phyloP scores from a whole-genome alignment of 2,329 filamentous ascomycete species.

The Monilinia laxa region DNA sequence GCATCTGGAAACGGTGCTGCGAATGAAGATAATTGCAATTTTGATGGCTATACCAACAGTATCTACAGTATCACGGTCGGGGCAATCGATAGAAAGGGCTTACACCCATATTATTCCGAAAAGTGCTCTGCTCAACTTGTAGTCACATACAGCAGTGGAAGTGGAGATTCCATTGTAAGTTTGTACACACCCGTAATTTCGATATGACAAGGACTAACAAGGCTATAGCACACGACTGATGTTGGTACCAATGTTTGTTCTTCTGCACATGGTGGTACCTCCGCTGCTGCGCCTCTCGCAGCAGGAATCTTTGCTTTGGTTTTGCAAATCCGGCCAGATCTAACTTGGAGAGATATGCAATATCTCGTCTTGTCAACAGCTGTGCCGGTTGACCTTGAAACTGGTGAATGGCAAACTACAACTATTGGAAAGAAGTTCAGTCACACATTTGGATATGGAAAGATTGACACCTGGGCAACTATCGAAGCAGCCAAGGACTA shows the following conservation, averaged over 20 bases:
- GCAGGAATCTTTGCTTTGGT: conserved; percentile 90
- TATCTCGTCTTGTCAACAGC: conserved; percentile 85
- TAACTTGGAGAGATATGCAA: conserved; percentile 93
- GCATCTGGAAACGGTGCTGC: conserved; percentile 91
- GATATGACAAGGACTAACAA: conserved; percentile 29
- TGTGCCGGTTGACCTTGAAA: conserved; percentile 71
- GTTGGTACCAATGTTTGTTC: conserved; percentile 82
- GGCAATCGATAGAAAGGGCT: conserved; percentile 80
- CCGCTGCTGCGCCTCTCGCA: conserved; percentile 87
- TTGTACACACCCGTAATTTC: not conserved
- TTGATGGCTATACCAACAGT: conserved; percentile 98
- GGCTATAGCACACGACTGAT: conserved; percentile 78
- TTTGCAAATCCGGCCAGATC: conserved; percentile 77
- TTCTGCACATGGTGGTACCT: conserved; percentile 85
- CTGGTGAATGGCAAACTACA: conserved; percentile 78
- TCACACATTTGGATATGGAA: conserved; percentile 94
- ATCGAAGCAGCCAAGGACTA: conserved; percentile 85
- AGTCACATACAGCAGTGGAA: conserved; percentile 93
- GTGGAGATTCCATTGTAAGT: conserved; percentile 75
- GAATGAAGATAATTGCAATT: conserved; percentile 94
- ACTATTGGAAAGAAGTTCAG: conserved; percentile 82
- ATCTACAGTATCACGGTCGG: conserved; percentile 98
- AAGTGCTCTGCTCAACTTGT: conserved; percentile 93
- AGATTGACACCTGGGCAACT: conserved; percentile 82
- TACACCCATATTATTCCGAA: conserved; percentile 96